phyloP scores from a whole-genome alignment of 306 rosid genomes.

The Cicer bijugum region DNA sequence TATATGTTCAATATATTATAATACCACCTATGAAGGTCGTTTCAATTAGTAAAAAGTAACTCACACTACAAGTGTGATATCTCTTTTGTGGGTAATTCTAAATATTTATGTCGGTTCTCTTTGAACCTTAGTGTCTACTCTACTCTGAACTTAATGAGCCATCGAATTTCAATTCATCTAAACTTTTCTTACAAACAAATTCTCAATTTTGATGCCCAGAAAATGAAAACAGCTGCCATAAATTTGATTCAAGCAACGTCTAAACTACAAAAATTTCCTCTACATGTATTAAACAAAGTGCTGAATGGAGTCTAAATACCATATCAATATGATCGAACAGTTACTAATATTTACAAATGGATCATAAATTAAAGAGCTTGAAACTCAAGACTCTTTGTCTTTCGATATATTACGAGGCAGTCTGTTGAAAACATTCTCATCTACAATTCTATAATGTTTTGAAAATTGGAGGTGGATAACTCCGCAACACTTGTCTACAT shows the following conservation, averaged over 20 bases:
- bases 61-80: too few relatives aligned
- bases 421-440: constrained; percentile 73
- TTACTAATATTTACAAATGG: constrained; percentile 17
- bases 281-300: background rate
- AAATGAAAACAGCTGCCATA: constrained; percentile 11
- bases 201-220: background rate
- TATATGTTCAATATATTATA: constrained; percentile 9
- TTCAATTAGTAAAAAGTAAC: too few relatives aligned
- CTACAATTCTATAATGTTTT: constrained; percentile 80
- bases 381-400: constrained; percentile 68
- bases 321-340: background rate
- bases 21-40: too few relatives aligned
- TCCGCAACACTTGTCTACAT: constrained; percentile 65
- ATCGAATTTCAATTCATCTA: too few relatives aligned
- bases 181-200: background rate
- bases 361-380: constrained; percentile 29
- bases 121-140: too few relatives aligned
- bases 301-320: constrained; percentile 6
- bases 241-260: constrained; percentile 31
- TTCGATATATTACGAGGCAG: constrained; percentile 62
- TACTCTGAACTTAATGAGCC: too few relatives aligned
- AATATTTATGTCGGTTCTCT: too few relatives aligned
- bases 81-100: too few relatives aligned
- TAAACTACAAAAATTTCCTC: constrained; percentile 32
- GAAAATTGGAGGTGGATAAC: constrained; percentile 72